Evolutionary conservation across 495 filamentous ascomycete genomes (phyloP), one percentile per base, ranked within the genome.

Genomic region (Chaetomium tenue): DNA sequence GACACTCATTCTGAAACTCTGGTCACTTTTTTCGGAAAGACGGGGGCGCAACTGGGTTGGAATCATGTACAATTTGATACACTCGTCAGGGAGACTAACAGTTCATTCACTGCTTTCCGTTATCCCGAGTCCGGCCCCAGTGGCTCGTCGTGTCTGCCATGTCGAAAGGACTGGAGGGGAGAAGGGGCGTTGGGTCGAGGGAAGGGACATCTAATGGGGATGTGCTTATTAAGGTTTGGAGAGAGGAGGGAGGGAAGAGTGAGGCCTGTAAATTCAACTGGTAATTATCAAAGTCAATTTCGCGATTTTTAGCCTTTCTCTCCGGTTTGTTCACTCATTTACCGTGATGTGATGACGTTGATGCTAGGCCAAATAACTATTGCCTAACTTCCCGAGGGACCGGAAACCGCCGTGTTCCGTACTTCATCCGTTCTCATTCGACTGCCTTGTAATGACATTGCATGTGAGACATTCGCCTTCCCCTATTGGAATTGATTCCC

Each of bases 1-100:
- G 66, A 71, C 66, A 68, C 69, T 74, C 72, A 71, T 74, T 72
- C 69, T 73, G 47, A 64, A 50, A 63, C 63, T 74, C 70, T 74
- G 68, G 70, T 73, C 72, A 76, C 74, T 74, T 74, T 77, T 73
- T 77, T 73, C 72, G 77, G 77, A 77, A 77, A 76, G 77, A 78
- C 72, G 52, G 61, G 71, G 78, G 74, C 75, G 74, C 76, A 77
- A 37, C 72, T 76, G 77, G 77, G 71, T 74, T 76, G 74, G 75
- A 74, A 73, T 74, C 72, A 77, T 78, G 79, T 80, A 81, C 76
- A 78, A 77, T 79, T 78, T 80, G 77, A 76, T 77, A 76, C 72
- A 74, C 39, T 75, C 75, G 68, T 66, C 70, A 70, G 72, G 74
- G 73, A 50, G 67, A 71, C 33, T n/a, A 60, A 68, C 64, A 61